A percentile compares a stretch with the other conserved stretches of the same genome.
Evolutionary conservation across 192 early-diverging fungal species (phyloP).

Genomic region (Physocladia obscura): DNA sequence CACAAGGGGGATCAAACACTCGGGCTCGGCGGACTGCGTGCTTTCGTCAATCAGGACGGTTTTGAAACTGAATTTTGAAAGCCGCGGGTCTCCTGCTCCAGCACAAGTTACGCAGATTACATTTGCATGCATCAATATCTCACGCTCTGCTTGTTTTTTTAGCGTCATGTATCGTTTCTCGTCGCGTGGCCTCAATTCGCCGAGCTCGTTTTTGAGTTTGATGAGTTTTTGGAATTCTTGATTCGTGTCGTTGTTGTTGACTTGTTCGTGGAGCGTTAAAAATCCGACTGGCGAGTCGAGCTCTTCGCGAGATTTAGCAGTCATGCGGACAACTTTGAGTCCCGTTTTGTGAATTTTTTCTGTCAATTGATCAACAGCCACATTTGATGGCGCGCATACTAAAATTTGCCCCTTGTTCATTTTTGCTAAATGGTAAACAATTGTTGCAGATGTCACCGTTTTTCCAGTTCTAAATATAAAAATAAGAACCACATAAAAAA

Average conservation of each 20-base stretch:
- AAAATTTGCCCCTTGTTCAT: conserved; percentile 86
- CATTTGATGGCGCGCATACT: conserved; percentile 98
- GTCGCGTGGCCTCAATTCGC: conserved; percentile 87
- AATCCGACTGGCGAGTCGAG: conserved; percentile 93
- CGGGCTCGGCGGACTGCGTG: conserved; percentile 95
- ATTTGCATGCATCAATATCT: conserved; percentile 90
- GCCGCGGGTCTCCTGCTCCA: conserved; percentile 93
- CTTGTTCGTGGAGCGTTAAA: conserved; percentile 95
- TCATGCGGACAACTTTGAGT: conserved; percentile 90
- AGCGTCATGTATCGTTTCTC: conserved; percentile 82
- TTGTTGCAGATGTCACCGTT: conserved; percentile 94
- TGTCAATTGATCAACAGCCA: conserved; percentile 97
- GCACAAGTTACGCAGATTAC: conserved; percentile 97
- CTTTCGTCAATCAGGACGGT: conserved; percentile 97
- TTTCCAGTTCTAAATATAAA: conserved; percentile 92
- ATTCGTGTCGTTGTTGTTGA: conserved; percentile 90
- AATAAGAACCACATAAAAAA: no score
- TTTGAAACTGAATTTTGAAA: conserved; percentile 84
- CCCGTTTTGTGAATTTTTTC: conserved; percentile 95
- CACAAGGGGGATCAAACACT: conserved; percentile 97
- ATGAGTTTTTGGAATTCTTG: conserved; percentile 91
- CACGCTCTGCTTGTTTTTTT: conserved; percentile 83
- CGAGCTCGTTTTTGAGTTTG: conserved; percentile 80
- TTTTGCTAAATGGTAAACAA: conserved; percentile 95
- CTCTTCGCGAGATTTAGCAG: conserved; percentile 90